A percentile compares a stretch with the other conserved stretches of the same genome.
Evolutionary conservation across 208 protist species (phyloP).

Genomic region (Wallacemonas sp.): DNA sequence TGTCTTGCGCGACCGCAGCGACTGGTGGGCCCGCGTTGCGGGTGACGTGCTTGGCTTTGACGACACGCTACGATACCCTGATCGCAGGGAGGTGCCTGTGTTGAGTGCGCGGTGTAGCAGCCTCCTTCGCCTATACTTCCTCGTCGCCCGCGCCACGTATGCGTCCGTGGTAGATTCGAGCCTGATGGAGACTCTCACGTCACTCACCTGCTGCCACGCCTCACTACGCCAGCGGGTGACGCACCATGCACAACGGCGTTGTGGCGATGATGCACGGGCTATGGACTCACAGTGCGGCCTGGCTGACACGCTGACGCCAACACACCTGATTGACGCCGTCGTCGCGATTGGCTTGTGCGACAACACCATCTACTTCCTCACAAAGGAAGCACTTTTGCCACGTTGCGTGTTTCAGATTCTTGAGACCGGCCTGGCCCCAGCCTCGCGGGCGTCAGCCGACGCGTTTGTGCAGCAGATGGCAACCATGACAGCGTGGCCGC

Average conservation of each 20-base stretch:
- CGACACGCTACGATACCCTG: background rate
- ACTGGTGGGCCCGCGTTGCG: constrained; percentile 44
- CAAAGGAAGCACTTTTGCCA: constrained; percentile 54
- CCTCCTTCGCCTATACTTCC: constrained; percentile 73
- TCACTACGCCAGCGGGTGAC: constrained; percentile 33
- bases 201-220: constrained; percentile 68
- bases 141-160: constrained; percentile 58
- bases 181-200: constrained; percentile 78
- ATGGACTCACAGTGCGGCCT: too few species aligned
- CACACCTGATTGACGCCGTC: constrained; percentile 76
- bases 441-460: background rate
- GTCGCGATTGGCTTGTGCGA: constrained; percentile 80
- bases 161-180: constrained; percentile 49
- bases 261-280: background rate
- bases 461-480: background rate
- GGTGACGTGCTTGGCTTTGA: constrained; percentile 16
- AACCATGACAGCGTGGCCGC: background rate
- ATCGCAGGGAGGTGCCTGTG: constrained; percentile 26
- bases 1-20: constrained; percentile 21
- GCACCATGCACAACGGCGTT: constrained; percentile 1
- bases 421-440: constrained; percentile 14
- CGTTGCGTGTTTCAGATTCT: constrained; percentile 55
- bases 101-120: constrained; percentile 45
- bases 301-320: constrained; percentile 15
- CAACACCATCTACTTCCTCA: constrained; percentile 70